Evolutionary conservation across 1,284 basidiomycete genomes (phyloP).

Genomic region (Phylloboletellus chloephorus): DNA sequence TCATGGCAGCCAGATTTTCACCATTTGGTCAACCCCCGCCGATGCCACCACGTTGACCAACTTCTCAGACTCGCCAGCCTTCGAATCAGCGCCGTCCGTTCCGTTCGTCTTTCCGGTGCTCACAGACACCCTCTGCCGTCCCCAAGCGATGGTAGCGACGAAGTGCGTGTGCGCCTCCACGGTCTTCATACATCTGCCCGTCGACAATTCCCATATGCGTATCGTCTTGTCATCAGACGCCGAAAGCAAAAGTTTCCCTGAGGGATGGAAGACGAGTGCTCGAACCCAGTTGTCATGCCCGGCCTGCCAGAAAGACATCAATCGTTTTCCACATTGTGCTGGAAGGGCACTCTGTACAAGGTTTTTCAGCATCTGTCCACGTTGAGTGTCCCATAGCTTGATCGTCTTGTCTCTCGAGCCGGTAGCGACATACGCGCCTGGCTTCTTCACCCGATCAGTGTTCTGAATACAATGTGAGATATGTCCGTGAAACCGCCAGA

Average conservation of each 20-base stretch:
- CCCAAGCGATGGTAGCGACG: conserved; percentile 79
- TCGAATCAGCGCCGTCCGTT: conserved; percentile 31
- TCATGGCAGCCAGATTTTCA: conserved; percentile 60
- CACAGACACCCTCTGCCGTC: conserved; percentile 45
- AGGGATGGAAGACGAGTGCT: conserved; percentile 78
- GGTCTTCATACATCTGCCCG: conserved; percentile 76
- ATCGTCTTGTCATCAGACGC: conserved; percentile 90
- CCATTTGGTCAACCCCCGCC: conserved; percentile 72
- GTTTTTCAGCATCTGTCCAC: conserved; percentile 68
- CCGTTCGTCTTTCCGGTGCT: conserved; percentile 34
- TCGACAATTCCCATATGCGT: conserved; percentile 81
- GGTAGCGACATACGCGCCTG: conserved; percentile 66
- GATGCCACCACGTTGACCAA: conserved; percentile 78
- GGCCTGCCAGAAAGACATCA: conserved; percentile 37
- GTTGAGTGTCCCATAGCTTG: conserved; percentile 79
- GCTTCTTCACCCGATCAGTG: conserved; percentile 41
- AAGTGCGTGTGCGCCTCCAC: conserved; percentile 87
- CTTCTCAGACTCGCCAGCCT: conserved; percentile 44
- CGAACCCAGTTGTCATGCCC: conserved; percentile 86
- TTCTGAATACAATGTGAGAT: conserved; percentile 32
- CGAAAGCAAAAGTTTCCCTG: conserved; percentile 81
- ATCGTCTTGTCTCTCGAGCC: conserved; percentile 87
- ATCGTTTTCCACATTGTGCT: conserved; percentile 1
- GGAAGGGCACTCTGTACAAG: conserved; percentile 39
- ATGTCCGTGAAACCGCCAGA: conserved; percentile 18